Evolutionary conservation across 176 grass and related monocot species (phyloP).

Genomic region (Poa annua): DNA sequence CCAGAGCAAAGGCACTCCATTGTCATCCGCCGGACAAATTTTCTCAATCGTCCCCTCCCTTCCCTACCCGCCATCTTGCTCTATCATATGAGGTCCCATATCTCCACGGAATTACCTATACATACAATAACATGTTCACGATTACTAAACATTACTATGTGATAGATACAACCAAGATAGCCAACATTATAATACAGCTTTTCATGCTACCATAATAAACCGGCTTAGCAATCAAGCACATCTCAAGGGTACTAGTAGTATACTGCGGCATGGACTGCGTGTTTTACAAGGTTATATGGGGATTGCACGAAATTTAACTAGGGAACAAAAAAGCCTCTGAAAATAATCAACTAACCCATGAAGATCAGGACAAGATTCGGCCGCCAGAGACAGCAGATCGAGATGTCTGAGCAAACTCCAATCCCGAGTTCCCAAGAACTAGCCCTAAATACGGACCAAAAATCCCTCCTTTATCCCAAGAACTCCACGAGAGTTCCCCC

Average conservation of each 20-base stretch:
- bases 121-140: conserved; percentile 26
- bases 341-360: conserved; percentile 48
- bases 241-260: conserved; percentile 5
- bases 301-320: not conserved
- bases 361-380: conserved; percentile 8
- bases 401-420: not conserved
- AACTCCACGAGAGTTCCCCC: not conserved
- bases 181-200: conserved; percentile 17
- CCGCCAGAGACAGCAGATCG: conserved; percentile 28
- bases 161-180: conserved; percentile 31
- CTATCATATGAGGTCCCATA: conserved; percentile 41
- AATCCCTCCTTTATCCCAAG: conserved; percentile 33
- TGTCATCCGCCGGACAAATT: conserved; percentile 39
- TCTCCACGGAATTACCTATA: conserved; percentile 32
- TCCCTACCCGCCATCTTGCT: conserved; percentile 58
- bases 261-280: not conserved
- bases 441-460: conserved; percentile 10
- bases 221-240: conserved; percentile 26
- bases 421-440: not conserved
- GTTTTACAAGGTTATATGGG: conserved; percentile 5
- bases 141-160: conserved; percentile 18
- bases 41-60: conserved; percentile 36
- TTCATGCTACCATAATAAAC: conserved; percentile 12
- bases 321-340: not conserved
- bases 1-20: conserved; percentile 98